These are phyloP conservation scores for Strombidium stylifer DNA, from an alignment of 73 alveolate species.

Conservation along the genomic window DNA sequence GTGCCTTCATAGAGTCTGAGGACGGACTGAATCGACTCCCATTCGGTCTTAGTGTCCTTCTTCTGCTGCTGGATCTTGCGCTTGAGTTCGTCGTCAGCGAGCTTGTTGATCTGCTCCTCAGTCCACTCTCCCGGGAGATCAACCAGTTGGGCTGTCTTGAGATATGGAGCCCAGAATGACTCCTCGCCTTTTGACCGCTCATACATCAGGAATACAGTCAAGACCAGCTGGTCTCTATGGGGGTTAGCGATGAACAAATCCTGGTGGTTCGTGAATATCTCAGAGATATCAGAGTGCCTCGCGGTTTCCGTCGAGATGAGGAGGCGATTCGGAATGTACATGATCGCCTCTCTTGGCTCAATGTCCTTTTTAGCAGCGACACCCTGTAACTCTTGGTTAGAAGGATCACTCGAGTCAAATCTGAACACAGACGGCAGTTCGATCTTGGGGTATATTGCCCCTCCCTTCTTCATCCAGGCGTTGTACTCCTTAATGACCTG, in stretches of 20 bases:
- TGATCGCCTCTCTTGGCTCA: slow-evolving; percentile 30
- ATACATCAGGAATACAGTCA: slow-evolving; percentile 32
- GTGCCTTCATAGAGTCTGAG: slow-evolving; percentile 25
- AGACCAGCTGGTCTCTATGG: slow-evolving; percentile 27
- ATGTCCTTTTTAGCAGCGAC: slow-evolving; percentile 32
- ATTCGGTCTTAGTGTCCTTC: neutral
- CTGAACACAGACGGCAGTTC: slow-evolving; percentile 44
- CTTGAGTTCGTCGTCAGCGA: slow-evolving; percentile 28
- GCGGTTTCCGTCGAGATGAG: slow-evolving; percentile 44
- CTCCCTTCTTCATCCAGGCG: slow-evolving; percentile 42
- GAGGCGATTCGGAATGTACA: slow-evolving; percentile 45
- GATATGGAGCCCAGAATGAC: slow-evolving; percentile 56
- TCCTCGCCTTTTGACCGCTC: slow-evolving; percentile 50
- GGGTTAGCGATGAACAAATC: slow-evolving; percentile 19
- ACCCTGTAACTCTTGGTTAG: slow-evolving; percentile 3
- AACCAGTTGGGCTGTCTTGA: slow-evolving; percentile 17
- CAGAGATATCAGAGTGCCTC: slow-evolving; percentile 39
- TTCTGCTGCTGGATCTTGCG: slow-evolving; percentile 10
- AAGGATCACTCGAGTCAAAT: neutral
- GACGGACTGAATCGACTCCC: slow-evolving; percentile 28
- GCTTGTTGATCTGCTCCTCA: slow-evolving; percentile 22
- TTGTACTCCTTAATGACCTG: neutral
- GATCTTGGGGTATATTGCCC: slow-evolving; percentile 24
- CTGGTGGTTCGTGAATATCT: slow-evolving; percentile 40
- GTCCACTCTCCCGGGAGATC: slow-evolving; percentile 35